Evolutionary conservation across 148 eudicot genomes (phyloP).

Genomic region (Gaultheria prostrata): DNA sequence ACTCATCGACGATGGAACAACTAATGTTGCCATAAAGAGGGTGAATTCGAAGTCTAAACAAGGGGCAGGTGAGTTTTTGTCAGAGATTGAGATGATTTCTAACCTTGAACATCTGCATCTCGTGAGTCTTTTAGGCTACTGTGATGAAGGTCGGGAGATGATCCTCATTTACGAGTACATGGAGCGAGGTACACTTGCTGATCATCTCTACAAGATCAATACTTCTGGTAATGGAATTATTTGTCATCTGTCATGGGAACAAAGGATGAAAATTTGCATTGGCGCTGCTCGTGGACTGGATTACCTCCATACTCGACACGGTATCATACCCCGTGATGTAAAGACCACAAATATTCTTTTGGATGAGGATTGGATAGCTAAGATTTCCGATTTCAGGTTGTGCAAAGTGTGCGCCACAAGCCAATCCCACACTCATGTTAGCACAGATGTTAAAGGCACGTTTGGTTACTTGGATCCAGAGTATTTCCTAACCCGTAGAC

Average conservation of each 20-base stretch:
- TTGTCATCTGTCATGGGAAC: not conserved
- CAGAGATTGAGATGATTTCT: too few species aligned
- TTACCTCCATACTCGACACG: slow-evolving; percentile 17
- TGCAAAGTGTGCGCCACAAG: slow-evolving; percentile 17
- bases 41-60: too few species aligned
- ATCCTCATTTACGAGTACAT: too few species aligned
- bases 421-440: slow-evolving; percentile 7
- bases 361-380: slow-evolving; percentile 26
- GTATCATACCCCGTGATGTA: slow-evolving; percentile 18
- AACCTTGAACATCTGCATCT: too few species aligned
- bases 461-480: slow-evolving; percentile 19
- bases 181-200: too few species aligned
- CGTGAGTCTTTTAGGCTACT: too few species aligned
- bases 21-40: too few species aligned
- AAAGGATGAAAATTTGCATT: not conserved
- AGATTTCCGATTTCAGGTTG: slow-evolving; percentile 12
- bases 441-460: slow-evolving; percentile 15
- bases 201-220: too few species aligned
- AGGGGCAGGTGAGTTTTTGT: too few species aligned
- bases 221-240: not conserved
- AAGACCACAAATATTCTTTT: slow-evolving; percentile 17
- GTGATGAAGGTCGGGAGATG: too few species aligned
- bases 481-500: too few species aligned
- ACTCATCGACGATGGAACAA: too few species aligned
- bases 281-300: slow-evolving; percentile 5